Evolutionary conservation across 2,329 filamentous ascomycete genomes (phyloP), one percentile per base, ranked within the genome.

Genomic region (Colletotrichum melonis): DNA sequence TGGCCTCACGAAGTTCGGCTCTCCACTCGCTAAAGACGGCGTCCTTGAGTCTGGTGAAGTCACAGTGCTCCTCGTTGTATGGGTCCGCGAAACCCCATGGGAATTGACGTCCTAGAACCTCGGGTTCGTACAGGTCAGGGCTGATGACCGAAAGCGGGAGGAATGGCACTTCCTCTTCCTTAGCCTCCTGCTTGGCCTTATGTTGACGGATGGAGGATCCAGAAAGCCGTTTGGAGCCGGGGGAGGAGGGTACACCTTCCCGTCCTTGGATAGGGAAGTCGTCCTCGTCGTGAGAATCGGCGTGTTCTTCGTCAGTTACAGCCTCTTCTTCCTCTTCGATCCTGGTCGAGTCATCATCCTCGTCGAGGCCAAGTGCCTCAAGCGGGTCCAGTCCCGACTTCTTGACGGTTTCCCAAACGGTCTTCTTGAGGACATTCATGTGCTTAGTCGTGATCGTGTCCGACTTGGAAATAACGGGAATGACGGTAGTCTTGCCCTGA

Each of bases 31-130:
- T 92, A 82, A 99, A 99, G 38, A 99, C 94, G 8, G 93, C 92
- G 73, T 98, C 95, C 84, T 97, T 97, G 77, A 99, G 89, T 75
- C 93, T 92, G 69, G 93, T 87, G 82, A 98, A 99, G 83, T 99
- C 97, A 84, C 97, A 99, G 84, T 99, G 97, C 78, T 94, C 91
- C 35, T 92, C 88, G 79, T 98, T 92, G 86, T 97, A 95, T 0
- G 97, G 97, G 80, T 98, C 95, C 5, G 97, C 97, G 78, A 98
- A 97, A 7, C 97, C 97, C 97, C 97, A 99, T 0, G 97, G 94
- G 81, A 98, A 99, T 76, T 93, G 92, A 73, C 97, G 93, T 58
- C 97, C 97, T 73, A 97, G 85, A 19, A 94, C 87, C 38, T 89
- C 90, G 9, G 92, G 92, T 78, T 97, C 94, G 83, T 98, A 97